These are phyloP conservation scores for Asterophora parasitica DNA, from an alignment of 768 basidiomycete genomes.

Conservation along the genomic window DNA sequence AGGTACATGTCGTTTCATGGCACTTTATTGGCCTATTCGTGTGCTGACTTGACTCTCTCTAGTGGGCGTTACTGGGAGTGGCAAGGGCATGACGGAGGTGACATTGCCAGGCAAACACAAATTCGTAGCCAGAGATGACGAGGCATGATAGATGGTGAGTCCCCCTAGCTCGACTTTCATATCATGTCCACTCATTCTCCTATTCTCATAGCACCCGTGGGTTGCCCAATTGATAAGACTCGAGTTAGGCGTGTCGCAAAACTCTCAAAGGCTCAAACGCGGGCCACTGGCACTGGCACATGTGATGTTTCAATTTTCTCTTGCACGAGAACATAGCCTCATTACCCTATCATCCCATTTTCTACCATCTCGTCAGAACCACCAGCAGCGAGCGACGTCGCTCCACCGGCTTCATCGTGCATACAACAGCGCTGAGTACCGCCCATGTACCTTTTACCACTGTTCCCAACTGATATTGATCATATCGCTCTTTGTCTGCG, in stretches of 20 bases:
- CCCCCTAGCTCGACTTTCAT: not conserved
- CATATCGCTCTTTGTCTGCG: not conserved
- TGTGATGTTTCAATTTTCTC: conserved; percentile 29
- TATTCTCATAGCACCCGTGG: conserved; percentile 1
- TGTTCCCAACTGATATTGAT: conserved; percentile 11
- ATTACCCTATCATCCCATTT: conserved; percentile 19
- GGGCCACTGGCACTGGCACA: conserved; percentile 17
- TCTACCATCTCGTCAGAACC: conserved; percentile 14
- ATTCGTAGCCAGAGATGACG: conserved; percentile 51
- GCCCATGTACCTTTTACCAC: conserved; percentile 12
- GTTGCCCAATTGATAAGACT: conserved; percentile 1
- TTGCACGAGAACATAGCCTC: conserved; percentile 24
- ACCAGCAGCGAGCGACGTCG: conserved; percentile 7
- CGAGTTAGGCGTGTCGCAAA: conserved; percentile 4
- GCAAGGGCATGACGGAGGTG: conserved; percentile 83
- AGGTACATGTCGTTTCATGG: conserved; percentile 45
- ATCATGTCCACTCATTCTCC: not conserved
- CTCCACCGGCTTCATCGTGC: conserved; percentile 4
- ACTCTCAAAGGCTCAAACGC: conserved; percentile 13
- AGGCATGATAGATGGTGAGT: conserved; percentile 22
- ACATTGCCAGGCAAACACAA: conserved; percentile 71
- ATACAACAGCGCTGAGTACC: conserved; percentile 22
- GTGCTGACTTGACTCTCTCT: conserved; percentile 18
- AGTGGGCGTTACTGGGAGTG: conserved; percentile 92
- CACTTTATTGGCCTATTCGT: conserved; percentile 5